Conservation (phyloP, 768 basidiomycete species). For the Mycena sanguinolenta region DNA sequence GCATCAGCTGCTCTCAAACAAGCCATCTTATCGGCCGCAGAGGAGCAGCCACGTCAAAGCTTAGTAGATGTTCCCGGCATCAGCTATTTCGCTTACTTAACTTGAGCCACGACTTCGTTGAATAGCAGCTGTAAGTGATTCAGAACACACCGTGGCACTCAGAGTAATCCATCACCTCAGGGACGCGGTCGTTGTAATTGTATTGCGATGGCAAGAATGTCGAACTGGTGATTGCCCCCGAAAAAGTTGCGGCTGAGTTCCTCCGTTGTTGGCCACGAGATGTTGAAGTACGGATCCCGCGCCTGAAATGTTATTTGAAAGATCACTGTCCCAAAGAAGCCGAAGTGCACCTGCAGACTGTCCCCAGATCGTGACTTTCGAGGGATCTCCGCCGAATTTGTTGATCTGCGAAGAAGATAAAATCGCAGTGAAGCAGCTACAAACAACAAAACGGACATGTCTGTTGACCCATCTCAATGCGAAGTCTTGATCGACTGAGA, state of each 20-base stretch:
- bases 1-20: slow-evolving; percentile 40
- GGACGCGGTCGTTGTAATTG: slow-evolving; percentile 42
- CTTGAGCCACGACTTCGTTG: slow-evolving; percentile 39
- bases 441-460: slow-evolving; percentile 36
- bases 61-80: background rate
- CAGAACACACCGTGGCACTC: background rate
- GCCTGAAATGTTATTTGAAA: background rate
- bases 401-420: slow-evolving; percentile 18
- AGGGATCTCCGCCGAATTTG: slow-evolving; percentile 38
- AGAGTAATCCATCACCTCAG: background rate
- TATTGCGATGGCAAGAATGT: slow-evolving; percentile 50
- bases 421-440: no score
- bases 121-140: slow-evolving; percentile 31
- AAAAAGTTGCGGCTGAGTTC: slow-evolving; percentile 42
- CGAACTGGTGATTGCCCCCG: slow-evolving; percentile 49
- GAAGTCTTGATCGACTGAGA: slow-evolving; percentile 46
- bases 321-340: no score
- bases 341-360: slow-evolving; percentile 39
- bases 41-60: slow-evolving; percentile 37
- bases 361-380: slow-evolving; percentile 46
- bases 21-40: slow-evolving; percentile 26
- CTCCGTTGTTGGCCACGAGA: slow-evolving; percentile 2
- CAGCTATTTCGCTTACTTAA: slow-evolving; percentile 29
- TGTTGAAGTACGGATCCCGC: slow-evolving; percentile 18
- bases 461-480: slow-evolving; percentile 49